Evolutionary conservation across 495 filamentous ascomycete species (phyloP).

Genomic region (Lentithecium fluviatile): DNA sequence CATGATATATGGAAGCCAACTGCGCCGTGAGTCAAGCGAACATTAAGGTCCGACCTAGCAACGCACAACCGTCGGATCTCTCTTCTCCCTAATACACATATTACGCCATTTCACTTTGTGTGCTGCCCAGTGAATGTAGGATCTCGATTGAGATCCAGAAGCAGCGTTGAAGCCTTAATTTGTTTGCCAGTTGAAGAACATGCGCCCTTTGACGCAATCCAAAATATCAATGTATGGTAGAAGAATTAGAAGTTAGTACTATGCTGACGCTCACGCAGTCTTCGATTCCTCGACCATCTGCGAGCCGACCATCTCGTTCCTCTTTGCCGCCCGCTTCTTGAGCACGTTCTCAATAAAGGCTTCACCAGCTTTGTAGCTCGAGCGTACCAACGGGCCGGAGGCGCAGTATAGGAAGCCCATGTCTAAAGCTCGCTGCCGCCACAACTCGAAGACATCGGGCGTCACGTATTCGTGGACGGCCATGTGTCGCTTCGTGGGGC

Average conservation of each 20-base stretch:
- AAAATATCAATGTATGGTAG: neutral
- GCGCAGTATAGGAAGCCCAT: constrained; percentile 97
- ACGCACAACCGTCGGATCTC: too few species aligned
- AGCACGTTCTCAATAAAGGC: constrained; percentile 98
- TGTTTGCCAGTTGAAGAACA: too few species aligned
- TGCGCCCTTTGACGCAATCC: neutral
- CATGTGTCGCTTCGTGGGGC: constrained; percentile 96
- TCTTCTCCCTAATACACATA: too few species aligned
- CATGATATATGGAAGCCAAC: neutral
- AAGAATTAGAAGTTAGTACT: neutral
- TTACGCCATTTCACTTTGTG: too few species aligned
- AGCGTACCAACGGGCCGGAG: constrained; percentile 86
- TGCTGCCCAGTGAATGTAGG: too few species aligned
- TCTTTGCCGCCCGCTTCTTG: constrained; percentile 65
- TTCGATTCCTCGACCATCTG: neutral
- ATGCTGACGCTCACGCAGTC: neutral
- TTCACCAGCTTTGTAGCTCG: constrained; percentile 96
- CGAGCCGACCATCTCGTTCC: constrained; percentile 15
- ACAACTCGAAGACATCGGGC: constrained; percentile 83
- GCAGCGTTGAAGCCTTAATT: too few species aligned
- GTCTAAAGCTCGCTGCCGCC: constrained; percentile 85
- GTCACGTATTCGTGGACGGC: constrained; percentile 92
- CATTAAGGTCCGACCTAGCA: too few species aligned
- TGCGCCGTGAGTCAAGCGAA: neutral
- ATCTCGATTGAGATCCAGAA: too few species aligned